Base-by-base conservation (phyloP, 768 basidiomycete genomes). In the Trametes gibbosa region DNA sequence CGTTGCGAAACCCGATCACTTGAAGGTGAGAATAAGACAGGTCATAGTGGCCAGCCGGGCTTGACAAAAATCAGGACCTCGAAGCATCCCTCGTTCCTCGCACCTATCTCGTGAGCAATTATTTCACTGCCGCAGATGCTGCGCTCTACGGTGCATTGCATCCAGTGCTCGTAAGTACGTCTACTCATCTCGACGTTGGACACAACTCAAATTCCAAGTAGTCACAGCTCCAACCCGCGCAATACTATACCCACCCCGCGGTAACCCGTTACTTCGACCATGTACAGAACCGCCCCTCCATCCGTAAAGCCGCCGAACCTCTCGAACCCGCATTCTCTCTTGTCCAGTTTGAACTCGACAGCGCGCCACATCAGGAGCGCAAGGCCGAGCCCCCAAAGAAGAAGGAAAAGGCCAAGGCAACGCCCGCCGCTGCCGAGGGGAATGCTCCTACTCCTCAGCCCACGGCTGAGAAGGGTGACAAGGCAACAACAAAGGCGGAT, bases 181-280 rank as follows among this genome's bases (percentile, higher is more conserved):
- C 9, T 17, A 14, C 16, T 40, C 12, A 3, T 16, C 25, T 17
- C 41, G 6, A 40, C 41, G 0, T 3, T 21, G 17, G 14, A 40
- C 8, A 32, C 6, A 3, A 16, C 13, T 13, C 5, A 50, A 12
- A 23, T 1, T 34, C 3, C 10, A 17, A 59, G 34, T 70, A 96
- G 88, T 83, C 89, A 9, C 84, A 86, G 68, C 76, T 89, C 17
- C 81, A 84, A 66, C 79, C 89, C 5, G 64, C 80, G n/a, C 83
- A 90, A 69, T 89, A 91, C 76, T 87, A 91, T 70, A 75, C 86
- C 17, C 82, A 85, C 54, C 94, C 96, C 5, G 81, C 91, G 21
- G 72, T 98, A 39, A 90, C 90, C 41, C 90, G 97, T 45, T 98
- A 96, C 79, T 96, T 98, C 70, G 90, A 95, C 74, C 93, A 98